Conservation (phyloP, 176 grass and related monocot genomes). For the Tillandsia leiboldiana region DNA sequence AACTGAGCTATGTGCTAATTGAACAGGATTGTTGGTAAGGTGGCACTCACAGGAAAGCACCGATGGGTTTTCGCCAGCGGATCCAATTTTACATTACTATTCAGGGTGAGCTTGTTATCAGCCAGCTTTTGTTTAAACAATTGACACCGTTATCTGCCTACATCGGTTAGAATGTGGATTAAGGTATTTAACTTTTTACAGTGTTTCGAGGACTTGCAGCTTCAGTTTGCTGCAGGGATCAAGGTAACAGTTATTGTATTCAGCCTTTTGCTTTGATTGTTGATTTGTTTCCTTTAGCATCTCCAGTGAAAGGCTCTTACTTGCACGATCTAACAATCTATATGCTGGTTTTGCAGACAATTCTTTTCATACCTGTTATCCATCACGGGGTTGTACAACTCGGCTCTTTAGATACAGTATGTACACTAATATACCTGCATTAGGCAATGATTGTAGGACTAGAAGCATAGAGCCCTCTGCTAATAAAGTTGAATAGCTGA, state of each 20-base stretch:
- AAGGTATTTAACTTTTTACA: constrained; percentile 25
- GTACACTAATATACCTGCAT: constrained; percentile 4
- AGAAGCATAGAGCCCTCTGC: too few species aligned
- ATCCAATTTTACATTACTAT: constrained; percentile 14
- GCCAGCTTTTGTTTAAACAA: background rate
- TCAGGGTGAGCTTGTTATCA: constrained; percentile 32
- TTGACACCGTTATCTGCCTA: constrained; percentile 7
- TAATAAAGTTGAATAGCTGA: background rate
- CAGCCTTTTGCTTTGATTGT: constrained; percentile 6
- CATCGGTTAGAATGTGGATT: constrained; percentile 16
- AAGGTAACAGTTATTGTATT: constrained; percentile 28
- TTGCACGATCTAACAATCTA: constrained; percentile 11
- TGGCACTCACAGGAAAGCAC: constrained; percentile 37
- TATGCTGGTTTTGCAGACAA: constrained; percentile 42
- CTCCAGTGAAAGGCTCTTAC: constrained; percentile 12
- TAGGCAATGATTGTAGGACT: too few species aligned
- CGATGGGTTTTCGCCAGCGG: constrained; percentile 43
- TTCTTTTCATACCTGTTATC: constrained; percentile 49
- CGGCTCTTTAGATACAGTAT: constrained; percentile 57
- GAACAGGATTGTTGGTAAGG: constrained; percentile 52
- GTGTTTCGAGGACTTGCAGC: constrained; percentile 42
- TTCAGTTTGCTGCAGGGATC: constrained; percentile 54
- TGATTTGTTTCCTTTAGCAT: constrained; percentile 2
- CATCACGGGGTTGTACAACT: constrained; percentile 58
- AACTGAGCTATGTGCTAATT: constrained; percentile 16